Base-by-base conservation (phyloP, 768 basidiomycete species). In the Scleroderma bovista region DNA sequence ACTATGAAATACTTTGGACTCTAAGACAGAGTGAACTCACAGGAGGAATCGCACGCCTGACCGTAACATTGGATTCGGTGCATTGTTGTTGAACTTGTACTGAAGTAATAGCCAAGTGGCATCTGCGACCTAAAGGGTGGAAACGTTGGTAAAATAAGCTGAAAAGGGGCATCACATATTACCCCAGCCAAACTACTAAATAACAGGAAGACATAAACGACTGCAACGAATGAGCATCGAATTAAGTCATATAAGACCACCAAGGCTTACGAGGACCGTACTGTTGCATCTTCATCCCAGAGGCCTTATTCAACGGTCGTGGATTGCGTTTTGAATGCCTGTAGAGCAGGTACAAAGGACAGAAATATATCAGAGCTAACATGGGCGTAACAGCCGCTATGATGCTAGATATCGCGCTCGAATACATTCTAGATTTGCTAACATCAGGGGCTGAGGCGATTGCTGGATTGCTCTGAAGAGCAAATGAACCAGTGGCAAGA, bases 21-120 rank as follows among this genome's bases (percentile, higher is more conserved):
- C 19, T 15, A 22, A 31, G 17, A 42, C 42, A 8, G 24, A 51
- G 41, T 31, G 44, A 19, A 65, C 76, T 43, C 57, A 82, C 83
- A 83, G 57, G 13, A 80, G 58, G 24, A 81, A 67, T 20, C 71
- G 68, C 33, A 75, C 69, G 0, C 72, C 78, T 5, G 61, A 72
- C 22, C 73, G 72, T n/a, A 70, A 66, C 33, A 65, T 62, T 3
- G 61, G n/a, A 55, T 74, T 73, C 3, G 82, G 80, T 51, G 73
- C 76, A 39, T 79, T 80, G 42, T 72, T 59, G 44, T 78, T 74
- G 62, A 74, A 75, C 26, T 68, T 67, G 62, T 77, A 83, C 59
- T 83, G 80, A 6, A 80, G 60, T 24, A 82, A 60, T 44, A 84
- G 66, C 83, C 83, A 84, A 55, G 73, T 77, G 41, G 78, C 65